Evolutionary conservation across 345 rosid genomes (phyloP).

Genomic region (Raphanus raphanistrum): DNA sequence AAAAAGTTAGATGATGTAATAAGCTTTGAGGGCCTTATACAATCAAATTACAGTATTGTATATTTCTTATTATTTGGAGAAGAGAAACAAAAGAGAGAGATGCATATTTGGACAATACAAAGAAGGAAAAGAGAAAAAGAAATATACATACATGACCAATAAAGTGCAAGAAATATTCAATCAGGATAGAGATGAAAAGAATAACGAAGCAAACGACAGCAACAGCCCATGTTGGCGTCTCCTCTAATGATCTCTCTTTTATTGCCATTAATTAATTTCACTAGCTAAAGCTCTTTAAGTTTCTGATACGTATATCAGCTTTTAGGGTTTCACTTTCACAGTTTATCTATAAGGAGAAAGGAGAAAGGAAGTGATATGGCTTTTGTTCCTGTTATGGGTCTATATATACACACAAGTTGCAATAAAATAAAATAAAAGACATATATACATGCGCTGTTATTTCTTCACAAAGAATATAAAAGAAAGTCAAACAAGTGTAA

Average conservation of each 20-base stretch:
- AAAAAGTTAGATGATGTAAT: not conserved
- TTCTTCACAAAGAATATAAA: conserved; percentile 3
- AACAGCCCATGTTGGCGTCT: conserved; percentile 93
- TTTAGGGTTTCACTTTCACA: conserved; percentile 9
- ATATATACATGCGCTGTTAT: not conserved
- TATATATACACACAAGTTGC: conserved; percentile 5
- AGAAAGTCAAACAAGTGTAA: conserved; percentile 36
- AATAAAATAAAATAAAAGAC: not conserved
- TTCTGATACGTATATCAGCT: not conserved
- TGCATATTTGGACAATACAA: not conserved
- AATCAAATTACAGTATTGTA: not conserved
- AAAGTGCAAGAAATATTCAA: conserved; percentile 68
- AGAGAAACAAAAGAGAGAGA: not conserved
- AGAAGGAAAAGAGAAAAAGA: not conserved
- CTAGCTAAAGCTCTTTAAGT: not conserved
- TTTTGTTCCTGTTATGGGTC: conserved; percentile 20
- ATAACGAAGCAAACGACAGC: conserved; percentile 77
- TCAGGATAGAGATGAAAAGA: conserved; percentile 64
- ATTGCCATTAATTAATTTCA: conserved; percentile 28
- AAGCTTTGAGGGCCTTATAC: not conserved
- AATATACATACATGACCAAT: conserved; percentile 47
- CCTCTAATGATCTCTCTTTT: conserved; percentile 52
- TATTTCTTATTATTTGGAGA: not conserved
- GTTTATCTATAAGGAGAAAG: conserved; percentile 17
- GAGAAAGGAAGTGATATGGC: conserved; percentile 27